Conservation (phyloP, 2,329 filamentous ascomycete genomes). For the Pseudogymnoascus sp. region DNA sequence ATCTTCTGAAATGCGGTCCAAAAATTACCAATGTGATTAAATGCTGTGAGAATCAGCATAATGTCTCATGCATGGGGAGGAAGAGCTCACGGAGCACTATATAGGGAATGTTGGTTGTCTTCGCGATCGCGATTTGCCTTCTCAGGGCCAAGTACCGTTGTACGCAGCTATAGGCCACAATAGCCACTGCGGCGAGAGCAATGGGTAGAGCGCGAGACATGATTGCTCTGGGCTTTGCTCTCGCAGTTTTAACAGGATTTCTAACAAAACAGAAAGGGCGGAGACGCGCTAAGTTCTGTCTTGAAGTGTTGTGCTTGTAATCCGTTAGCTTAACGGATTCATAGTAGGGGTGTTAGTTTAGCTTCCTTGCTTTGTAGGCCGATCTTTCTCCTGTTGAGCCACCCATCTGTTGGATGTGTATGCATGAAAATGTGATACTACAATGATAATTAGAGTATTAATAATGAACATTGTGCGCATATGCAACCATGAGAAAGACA, state of each 20-base stretch:
- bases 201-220: neutral
- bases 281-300: neutral
- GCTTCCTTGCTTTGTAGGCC: neutral
- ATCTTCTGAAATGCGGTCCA: neutral
- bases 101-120: slow-evolving; percentile 1
- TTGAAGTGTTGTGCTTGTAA: neutral
- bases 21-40: slow-evolving; percentile 3
- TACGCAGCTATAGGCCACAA: neutral
- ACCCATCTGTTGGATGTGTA: neutral
- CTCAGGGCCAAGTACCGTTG: neutral
- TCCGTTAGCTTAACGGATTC: neutral
- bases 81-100: neutral
- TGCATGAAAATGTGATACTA: neutral
- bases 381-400: neutral
- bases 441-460: neutral
- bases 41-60: neutral
- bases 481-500: neutral
- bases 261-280: neutral
- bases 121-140: slow-evolving; percentile 5
- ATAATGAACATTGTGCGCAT: neutral
- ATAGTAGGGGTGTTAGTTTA: neutral
- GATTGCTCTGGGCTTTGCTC: neutral
- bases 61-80: neutral
- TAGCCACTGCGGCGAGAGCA: neutral
- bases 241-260: neutral